Evolutionary conservation across 2,329 filamentous ascomycete genomes (phyloP).

Genomic region (Verruconis gallopava): DNA sequence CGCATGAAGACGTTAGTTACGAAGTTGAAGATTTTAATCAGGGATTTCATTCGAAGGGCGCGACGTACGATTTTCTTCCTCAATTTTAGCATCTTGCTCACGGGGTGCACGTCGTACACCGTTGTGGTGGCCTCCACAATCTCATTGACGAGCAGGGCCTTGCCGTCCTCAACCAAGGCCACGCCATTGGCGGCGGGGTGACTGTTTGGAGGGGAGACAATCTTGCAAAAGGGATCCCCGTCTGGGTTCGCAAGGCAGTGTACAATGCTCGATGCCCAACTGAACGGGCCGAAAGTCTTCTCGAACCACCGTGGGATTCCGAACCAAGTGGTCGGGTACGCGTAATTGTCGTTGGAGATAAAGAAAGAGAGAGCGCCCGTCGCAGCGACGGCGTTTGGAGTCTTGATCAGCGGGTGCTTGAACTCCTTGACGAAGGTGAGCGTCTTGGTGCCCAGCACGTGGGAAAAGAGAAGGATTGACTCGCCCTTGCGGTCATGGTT

Average conservation of each 20-base stretch:
- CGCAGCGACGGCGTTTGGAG: neutral
- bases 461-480: neutral
- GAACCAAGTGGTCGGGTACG: neutral
- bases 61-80: slow-evolving; percentile 1
- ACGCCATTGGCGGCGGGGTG: slow-evolving; percentile 1
- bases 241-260: neutral
- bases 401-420: neutral
- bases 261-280: neutral
- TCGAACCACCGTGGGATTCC: neutral
- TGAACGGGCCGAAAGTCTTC: neutral
- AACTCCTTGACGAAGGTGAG: neutral
- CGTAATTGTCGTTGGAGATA: neutral
- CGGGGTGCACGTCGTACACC: neutral
- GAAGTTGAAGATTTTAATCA: neutral
- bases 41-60: neutral
- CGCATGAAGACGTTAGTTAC: too few species aligned
- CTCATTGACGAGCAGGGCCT: neutral
- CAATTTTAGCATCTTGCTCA: neutral
- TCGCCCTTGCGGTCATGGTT: slow-evolving; percentile 1
- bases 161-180: neutral
- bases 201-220: neutral
- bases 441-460: neutral
- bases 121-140: slow-evolving; percentile 1
- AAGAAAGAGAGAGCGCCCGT: neutral
- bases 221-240: neutral